phyloP scores from a whole-genome alignment of 164 flowering plant species.

The Liquidambar formosana region DNA sequence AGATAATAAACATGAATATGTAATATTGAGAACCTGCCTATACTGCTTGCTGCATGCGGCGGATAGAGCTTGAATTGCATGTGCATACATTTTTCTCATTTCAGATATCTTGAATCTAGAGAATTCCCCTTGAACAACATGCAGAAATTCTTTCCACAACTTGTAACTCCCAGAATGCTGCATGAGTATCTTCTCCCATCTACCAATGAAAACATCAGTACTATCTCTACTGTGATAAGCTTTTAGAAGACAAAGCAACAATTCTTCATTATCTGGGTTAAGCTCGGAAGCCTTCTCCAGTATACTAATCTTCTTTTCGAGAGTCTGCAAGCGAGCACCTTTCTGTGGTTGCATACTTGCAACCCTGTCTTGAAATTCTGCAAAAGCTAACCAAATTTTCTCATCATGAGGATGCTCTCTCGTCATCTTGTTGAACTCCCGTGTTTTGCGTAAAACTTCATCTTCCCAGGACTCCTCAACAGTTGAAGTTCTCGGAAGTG shows the following conservation, averaged over 20 bases:
- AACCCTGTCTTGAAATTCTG: constrained; percentile 84
- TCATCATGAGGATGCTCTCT: constrained; percentile 85
- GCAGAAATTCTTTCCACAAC: constrained; percentile 89
- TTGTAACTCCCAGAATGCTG: constrained; percentile 76
- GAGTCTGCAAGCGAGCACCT: constrained; percentile 90
- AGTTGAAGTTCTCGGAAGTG: constrained; percentile 10
- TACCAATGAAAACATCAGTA: constrained; percentile 58
- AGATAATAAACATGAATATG: background rate
- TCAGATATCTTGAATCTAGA: constrained; percentile 88
- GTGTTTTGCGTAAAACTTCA: constrained; percentile 62
- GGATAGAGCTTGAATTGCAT: constrained; percentile 85
- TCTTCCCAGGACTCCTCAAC: constrained; percentile 96
- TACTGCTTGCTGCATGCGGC: constrained; percentile 73
- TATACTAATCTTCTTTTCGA: constrained; percentile 92
- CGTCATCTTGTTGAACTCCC: constrained; percentile 67
- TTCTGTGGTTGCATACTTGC: constrained; percentile 77
- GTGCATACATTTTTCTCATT: constrained; percentile 73
- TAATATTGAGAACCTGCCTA: constrained; percentile 87
- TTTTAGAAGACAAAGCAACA: constrained; percentile 71
- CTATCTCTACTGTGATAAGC: constrained; percentile 76
- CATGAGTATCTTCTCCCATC: constrained; percentile 81
- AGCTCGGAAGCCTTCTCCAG: constrained; percentile 87
- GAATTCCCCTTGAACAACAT: constrained; percentile 78
- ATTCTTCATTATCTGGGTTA: constrained; percentile 80
- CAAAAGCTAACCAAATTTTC: constrained; percentile 77